These are phyloP conservation scores for Leucogyrophana mollusca DNA, from an alignment of 768 basidiomycete species.

Conservation along the genomic window DNA sequence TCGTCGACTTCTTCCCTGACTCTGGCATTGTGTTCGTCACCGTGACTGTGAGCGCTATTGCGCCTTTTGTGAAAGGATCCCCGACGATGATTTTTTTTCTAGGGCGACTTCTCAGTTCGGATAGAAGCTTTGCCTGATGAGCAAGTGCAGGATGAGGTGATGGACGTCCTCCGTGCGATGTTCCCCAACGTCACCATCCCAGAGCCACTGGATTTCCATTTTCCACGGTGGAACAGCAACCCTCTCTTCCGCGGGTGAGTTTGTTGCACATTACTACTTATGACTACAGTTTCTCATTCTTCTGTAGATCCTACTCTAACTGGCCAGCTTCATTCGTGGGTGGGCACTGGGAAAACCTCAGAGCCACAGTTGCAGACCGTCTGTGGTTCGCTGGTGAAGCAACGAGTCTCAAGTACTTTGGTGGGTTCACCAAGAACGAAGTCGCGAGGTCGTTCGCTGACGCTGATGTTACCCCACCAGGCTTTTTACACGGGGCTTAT, in stretches of 20 bases:
- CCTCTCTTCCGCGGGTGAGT: constrained; percentile 32
- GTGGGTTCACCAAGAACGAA: constrained; percentile 32
- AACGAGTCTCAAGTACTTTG: constrained; percentile 56
- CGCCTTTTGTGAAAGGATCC: background rate
- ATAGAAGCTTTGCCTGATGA: constrained; percentile 51
- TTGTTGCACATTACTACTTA: too few species aligned
- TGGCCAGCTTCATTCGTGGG: constrained; percentile 64
- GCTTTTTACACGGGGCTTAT: constrained; percentile 60
- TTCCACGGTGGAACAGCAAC: constrained; percentile 54
- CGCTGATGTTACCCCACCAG: constrained; percentile 25
- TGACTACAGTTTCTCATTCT: background rate
- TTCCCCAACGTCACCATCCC: constrained; percentile 54
- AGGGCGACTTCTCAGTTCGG: constrained; percentile 64
- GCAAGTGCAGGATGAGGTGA: constrained; percentile 50
- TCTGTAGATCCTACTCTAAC: constrained; percentile 63
- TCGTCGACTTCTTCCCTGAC: constrained; percentile 55
- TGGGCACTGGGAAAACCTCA: constrained; percentile 53
- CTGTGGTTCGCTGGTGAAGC: constrained; percentile 68
- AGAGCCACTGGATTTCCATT: constrained; percentile 53
- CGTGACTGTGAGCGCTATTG: constrained; percentile 36
- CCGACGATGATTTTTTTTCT: background rate
- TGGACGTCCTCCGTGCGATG: constrained; percentile 59
- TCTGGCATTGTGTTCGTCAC: constrained; percentile 59
- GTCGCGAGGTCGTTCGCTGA: too few species aligned
- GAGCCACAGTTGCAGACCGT: constrained; percentile 46